phyloP scores from a whole-genome alignment of 192 early-diverging fungal species.

The Mortierella alpina region DNA sequence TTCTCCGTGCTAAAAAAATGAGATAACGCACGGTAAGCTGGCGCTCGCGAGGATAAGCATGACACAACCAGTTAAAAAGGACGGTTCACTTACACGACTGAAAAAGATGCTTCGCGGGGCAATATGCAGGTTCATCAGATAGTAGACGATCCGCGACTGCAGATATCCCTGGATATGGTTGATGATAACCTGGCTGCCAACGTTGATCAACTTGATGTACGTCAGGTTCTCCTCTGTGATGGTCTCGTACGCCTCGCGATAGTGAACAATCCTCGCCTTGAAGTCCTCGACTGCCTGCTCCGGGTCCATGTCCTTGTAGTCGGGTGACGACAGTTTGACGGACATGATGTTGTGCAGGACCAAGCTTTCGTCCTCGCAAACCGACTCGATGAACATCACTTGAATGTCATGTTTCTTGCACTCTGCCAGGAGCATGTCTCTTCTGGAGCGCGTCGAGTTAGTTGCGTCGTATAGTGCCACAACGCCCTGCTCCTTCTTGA shows the following conservation, averaged over 20 bases:
- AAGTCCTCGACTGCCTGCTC: constrained; percentile 93
- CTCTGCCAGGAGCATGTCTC: constrained; percentile 77
- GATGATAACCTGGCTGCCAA: constrained; percentile 90
- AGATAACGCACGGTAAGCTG: background rate
- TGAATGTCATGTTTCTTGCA: constrained; percentile 82
- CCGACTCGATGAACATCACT: constrained; percentile 96
- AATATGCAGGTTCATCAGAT: constrained; percentile 99
- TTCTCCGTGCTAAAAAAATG: constrained; percentile 82
- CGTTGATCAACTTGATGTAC: constrained; percentile 96
- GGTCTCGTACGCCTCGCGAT: constrained; percentile 91
- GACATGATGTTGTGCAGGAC: constrained; percentile 94
- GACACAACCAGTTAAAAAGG: background rate
- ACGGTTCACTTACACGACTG: constrained; percentile 63
- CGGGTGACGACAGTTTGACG: constrained; percentile 94
- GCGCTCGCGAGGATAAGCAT: background rate
- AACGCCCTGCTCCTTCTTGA: constrained; percentile 80
- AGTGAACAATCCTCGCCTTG: constrained; percentile 90
- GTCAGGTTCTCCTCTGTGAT: constrained; percentile 79
- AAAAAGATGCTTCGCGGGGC: constrained; percentile 94
- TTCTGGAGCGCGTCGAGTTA: constrained; percentile 89
- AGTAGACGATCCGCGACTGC: constrained; percentile 97
- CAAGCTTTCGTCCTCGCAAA: constrained; percentile 91
- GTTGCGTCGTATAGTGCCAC: constrained; percentile 99
- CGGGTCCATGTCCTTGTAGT: constrained; percentile 91
- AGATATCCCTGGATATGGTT: constrained; percentile 96